A percentile compares a stretch with the other conserved stretches of the same genome.
Conservation (phyloP, 768 basidiomycete genomes). For the Mycena latifolia region DNA sequence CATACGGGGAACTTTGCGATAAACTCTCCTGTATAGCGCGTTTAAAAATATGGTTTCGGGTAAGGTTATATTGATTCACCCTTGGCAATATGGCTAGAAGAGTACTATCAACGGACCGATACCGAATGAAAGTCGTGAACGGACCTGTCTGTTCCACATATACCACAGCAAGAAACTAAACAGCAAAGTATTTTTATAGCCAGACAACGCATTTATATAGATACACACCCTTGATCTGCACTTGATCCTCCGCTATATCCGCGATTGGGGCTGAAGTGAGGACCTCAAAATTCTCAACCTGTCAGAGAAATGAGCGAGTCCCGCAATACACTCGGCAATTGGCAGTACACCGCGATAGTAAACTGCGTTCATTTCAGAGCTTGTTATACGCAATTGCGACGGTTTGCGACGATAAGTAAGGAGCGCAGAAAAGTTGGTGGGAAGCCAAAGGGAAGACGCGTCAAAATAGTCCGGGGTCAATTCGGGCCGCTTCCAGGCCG, state of each 20-base stretch:
- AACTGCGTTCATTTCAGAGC: slow-evolving; percentile 58
- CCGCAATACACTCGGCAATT: not conserved
- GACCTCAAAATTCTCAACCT: slow-evolving; percentile 59
- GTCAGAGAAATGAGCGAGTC: slow-evolving; percentile 42
- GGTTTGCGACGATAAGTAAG: not conserved
- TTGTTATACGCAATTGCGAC: no score
- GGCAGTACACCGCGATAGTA: slow-evolving; percentile 56
- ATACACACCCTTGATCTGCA: slow-evolving; percentile 69
- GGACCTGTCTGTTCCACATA: slow-evolving; percentile 79
- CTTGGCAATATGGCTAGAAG: slow-evolving; percentile 35
- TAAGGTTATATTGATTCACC: slow-evolving; percentile 5
- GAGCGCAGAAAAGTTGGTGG: not conserved
- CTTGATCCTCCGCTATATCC: slow-evolving; percentile 64
- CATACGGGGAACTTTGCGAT: slow-evolving; percentile 77
- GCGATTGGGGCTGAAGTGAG: slow-evolving; percentile 62
- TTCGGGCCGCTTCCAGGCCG: no score
- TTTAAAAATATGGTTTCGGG: slow-evolving; percentile 11
- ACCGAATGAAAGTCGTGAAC: slow-evolving; percentile 39
- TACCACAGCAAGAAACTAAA: slow-evolving; percentile 38
- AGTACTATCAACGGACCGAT: not conserved
- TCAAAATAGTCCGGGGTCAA: no score
- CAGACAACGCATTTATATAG: not conserved
- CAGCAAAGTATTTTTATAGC: slow-evolving; percentile 52
- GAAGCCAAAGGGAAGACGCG: no score
- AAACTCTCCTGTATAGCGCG: slow-evolving; percentile 68